These are phyloP conservation scores for Pleurotus cornucopiae DNA, from an alignment of 768 basidiomycete species.

Conservation along the genomic window DNA sequence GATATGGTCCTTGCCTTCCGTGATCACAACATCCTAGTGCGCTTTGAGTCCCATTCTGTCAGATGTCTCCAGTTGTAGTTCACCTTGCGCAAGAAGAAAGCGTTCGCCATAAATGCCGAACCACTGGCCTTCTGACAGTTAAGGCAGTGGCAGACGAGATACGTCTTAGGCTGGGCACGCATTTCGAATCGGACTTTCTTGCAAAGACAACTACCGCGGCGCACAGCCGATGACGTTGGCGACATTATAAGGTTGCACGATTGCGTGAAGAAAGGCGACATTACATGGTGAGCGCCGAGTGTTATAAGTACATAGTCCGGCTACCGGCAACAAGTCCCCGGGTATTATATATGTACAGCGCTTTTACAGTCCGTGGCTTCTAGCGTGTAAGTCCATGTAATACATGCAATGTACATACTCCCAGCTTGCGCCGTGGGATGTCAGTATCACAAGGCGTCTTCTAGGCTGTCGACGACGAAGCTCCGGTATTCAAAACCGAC, in stretches of 20 bases:
- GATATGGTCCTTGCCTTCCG: slow-evolving; percentile 18
- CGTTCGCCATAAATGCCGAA: slow-evolving; percentile 35
- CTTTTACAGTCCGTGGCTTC: background rate
- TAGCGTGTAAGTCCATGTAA: background rate
- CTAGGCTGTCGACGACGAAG: background rate
- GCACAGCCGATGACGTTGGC: background rate
- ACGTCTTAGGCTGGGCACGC: slow-evolving; percentile 30
- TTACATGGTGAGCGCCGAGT: no score
- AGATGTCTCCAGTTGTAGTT: background rate
- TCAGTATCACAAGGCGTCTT: no score
- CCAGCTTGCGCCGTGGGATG: no score
- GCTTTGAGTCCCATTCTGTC: background rate
- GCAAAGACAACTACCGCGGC: slow-evolving; percentile 34
- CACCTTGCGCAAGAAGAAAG: slow-evolving; percentile 30
- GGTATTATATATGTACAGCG: no score
- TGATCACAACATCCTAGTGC: slow-evolving; percentile 18
- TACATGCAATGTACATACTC: background rate
- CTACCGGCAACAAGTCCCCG: no score
- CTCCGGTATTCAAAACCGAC: background rate
- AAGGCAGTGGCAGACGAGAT: slow-evolving; percentile 38
- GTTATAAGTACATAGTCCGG: no score
- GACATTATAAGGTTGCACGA: background rate
- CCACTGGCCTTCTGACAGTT: slow-evolving; percentile 40
- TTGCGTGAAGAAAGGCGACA: no score
- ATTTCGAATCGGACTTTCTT: slow-evolving; percentile 29